These are phyloP conservation scores for Pythium graminicola DNA, from an alignment of 352 stramenopile species.

Conservation along the genomic window DNA sequence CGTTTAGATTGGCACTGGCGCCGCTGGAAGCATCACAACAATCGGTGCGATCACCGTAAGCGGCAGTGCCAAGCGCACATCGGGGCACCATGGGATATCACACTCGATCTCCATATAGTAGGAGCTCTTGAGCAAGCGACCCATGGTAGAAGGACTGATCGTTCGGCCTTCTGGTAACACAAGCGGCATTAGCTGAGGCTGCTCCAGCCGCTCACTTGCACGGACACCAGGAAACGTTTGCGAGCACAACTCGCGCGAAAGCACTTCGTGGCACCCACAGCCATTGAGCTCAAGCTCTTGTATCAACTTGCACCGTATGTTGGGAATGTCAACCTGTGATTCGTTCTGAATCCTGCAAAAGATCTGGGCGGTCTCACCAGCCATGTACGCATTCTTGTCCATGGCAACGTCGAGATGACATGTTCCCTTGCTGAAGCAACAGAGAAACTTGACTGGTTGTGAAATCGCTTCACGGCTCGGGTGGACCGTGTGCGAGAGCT, in stretches of 20 bases:
- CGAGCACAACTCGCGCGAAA: slow-evolving; percentile 17
- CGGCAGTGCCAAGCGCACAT: slow-evolving; percentile 29
- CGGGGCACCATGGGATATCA: slow-evolving; percentile 35
- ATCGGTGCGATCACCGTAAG: slow-evolving; percentile 20
- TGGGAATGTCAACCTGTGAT: slow-evolving; percentile 26
- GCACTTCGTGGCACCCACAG: slow-evolving; percentile 1
- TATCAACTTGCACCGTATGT: slow-evolving; percentile 27
- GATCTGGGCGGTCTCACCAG: slow-evolving; percentile 29
- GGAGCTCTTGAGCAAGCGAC: slow-evolving; percentile 24
- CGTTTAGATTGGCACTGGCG: too few species aligned
- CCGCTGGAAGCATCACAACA: background rate
- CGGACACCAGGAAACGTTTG: slow-evolving; percentile 22
- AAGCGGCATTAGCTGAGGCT: slow-evolving; percentile 27
- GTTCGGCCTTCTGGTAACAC: background rate
- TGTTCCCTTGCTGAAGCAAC: slow-evolving; percentile 34
- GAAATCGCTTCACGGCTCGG: slow-evolving; percentile 24
- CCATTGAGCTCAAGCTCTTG: slow-evolving; percentile 23
- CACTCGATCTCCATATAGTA: slow-evolving; percentile 37
- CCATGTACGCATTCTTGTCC: slow-evolving; percentile 32
- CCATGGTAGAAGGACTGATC: slow-evolving; percentile 28
- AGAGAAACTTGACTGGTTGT: slow-evolving; percentile 29
- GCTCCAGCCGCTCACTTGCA: slow-evolving; percentile 6
- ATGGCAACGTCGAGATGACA: slow-evolving; percentile 30
- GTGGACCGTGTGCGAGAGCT: slow-evolving; percentile 20
- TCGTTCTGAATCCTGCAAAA: slow-evolving; percentile 32